Base-by-base conservation (phyloP, 2,329 filamentous ascomycete species). In the Fonsecaea pedrosoi region DNA sequence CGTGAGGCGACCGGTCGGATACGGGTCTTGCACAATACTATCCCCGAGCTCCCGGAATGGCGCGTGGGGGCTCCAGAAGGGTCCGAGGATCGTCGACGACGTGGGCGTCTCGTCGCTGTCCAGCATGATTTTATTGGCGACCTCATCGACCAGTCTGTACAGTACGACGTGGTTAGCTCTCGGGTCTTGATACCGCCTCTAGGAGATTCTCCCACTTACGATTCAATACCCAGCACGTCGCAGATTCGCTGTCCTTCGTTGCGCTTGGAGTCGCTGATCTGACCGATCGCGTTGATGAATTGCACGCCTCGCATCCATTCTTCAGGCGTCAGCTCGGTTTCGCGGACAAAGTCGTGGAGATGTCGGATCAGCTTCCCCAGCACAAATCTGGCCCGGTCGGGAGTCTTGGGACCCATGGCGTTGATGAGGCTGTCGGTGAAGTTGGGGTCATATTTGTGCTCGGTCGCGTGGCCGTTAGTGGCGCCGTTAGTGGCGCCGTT, bases 271-370 rank as follows among this genome's bases (percentile, higher is more conserved):
- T 85, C 85, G 70, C 85, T 90, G 72, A 87, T 86, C 78, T 91
- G 87, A 68, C 91, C 90, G 69, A 92, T 86, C 54, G 86, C 84
- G 82, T 93, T 93, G 80, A 93, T 81, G 76, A 90, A 92, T 74
- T 90, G 84, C 62, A 93, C 89, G 62, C 90, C 91, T 7, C 86
- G 79, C 78, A 92, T 86, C 90, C 90, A 93, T 79, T 94, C 91
- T 62, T 91, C 90, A 37, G 87, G 84, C 18, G 88, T 92, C 60
- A 94, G 86, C 79, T 93, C 90, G 70, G 91, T 86, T 75, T 94
- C 91, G 65, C 91, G 87, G 64, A 87, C 86, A 77, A 93, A 93
- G 79, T 92, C 90, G 81, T 94, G 91, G 66, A 94, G 83, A 80
- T 93, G 90, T 57, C 81, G 83, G 78, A 92, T 88, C 73, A 92